Conservation (phyloP, 345 rosid genomes). For the Eucalyptus regnans region DNA sequence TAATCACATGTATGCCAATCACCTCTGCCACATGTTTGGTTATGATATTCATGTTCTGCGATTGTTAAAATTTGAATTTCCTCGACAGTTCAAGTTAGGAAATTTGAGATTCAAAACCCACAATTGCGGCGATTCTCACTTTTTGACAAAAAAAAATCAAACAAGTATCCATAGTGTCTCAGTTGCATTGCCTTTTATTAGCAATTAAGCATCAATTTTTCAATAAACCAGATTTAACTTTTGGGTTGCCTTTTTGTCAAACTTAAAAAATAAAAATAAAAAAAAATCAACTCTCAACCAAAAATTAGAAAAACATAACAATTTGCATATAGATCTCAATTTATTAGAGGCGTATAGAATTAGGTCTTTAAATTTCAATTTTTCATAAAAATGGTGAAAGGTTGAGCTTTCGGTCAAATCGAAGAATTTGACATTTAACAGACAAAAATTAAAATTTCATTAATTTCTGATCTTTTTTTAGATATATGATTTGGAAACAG, state of each 20-base stretch:
- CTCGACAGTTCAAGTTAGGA: not conserved
- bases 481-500: not conserved
- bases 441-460: no score
- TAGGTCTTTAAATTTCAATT: not conserved
- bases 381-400: no score
- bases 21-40: accelerated
- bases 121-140: accelerated
- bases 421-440: no score
- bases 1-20: accelerated
- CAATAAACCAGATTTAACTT: no score
- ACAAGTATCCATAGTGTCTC: not conserved
- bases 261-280: accelerated
- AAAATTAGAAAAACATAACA: not conserved
- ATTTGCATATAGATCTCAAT: not conserved
- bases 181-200: not conserved
- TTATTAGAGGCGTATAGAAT: accelerated
- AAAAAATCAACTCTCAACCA: not conserved
- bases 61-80: no score
- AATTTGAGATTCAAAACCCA: not conserved
- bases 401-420: not conserved
- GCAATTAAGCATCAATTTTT: accelerated
- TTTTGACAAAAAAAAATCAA: accelerated
- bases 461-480: not conserved
- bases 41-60: accelerated
- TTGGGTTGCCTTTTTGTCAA: not conserved